phyloP scores from a whole-genome alignment of 768 basidiomycete genomes.

The Kwoniella europaea region DNA sequence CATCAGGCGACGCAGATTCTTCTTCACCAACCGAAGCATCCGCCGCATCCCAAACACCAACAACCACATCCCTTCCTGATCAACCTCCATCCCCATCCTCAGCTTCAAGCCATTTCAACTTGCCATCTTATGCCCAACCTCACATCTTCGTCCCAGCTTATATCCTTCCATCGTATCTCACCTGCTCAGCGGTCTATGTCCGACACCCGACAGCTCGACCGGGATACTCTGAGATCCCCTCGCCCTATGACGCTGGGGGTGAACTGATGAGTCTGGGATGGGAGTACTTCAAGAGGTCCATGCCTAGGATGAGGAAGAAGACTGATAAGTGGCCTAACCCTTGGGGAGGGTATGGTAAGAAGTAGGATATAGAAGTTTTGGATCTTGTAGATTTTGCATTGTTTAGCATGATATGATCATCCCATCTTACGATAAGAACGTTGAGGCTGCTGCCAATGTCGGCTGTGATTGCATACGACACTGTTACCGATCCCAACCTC shows the following conservation, averaged over 20 bases:
- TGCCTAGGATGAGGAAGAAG: constrained; percentile 47
- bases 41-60: constrained; percentile 20
- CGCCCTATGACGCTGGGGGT: constrained; percentile 94
- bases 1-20: constrained; percentile 38
- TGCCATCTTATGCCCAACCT: constrained; percentile 85
- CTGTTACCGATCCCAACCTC: too few relatives aligned
- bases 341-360: constrained; percentile 27
- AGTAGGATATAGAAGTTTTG: constrained; percentile 13
- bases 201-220: constrained; percentile 97
- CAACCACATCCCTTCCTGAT: constrained; percentile 10
- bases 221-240: constrained; percentile 86
- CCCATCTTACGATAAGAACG: neutral
- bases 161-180: constrained; percentile 80
- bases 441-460: too few relatives aligned
- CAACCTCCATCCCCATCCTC: constrained; percentile 48
- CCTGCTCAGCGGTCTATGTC: constrained; percentile 89
- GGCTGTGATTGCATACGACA: too few relatives aligned
- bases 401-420: constrained; percentile 11
- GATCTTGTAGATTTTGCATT: constrained; percentile 1
- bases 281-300: constrained; percentile 74
- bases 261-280: constrained; percentile 88
- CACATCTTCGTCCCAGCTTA: constrained; percentile 93
- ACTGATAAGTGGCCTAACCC: constrained; percentile 41
- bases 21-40: constrained; percentile 25
- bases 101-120: constrained; percentile 67